phyloP scores from a whole-genome alignment of 225 moss, liverwort and hornwort genomes.

The Antitrichia curtipendula region DNA sequence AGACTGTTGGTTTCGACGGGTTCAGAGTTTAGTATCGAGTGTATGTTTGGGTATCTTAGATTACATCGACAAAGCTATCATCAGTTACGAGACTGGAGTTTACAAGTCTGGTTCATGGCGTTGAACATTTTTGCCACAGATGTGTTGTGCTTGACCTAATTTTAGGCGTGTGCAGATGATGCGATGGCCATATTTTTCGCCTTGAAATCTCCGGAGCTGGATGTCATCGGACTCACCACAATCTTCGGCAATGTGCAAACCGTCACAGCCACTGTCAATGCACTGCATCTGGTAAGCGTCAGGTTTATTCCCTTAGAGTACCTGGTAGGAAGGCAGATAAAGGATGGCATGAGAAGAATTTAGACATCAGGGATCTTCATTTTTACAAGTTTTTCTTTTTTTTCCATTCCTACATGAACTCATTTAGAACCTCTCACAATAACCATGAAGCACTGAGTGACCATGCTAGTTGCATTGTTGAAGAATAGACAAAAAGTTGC shows the following conservation, averaged over 20 bases:
- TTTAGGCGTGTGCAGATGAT: constrained; percentile 49
- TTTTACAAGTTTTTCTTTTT: background rate
- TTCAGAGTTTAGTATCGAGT: background rate
- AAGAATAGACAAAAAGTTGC: background rate
- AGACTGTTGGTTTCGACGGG: background rate
- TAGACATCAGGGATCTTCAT: background rate
- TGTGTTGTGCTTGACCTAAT: background rate
- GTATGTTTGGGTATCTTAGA: background rate
- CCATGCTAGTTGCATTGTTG: background rate
- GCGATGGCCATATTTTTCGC: constrained; percentile 93
- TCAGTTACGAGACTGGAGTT: background rate
- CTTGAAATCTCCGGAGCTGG: constrained; percentile 78
- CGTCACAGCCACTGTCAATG: constrained; percentile 69
- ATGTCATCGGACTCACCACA: constrained; percentile 78
- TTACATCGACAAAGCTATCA: background rate
- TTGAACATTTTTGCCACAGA: background rate
- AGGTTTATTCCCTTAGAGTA: too few relatives aligned
- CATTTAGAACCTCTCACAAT: background rate
- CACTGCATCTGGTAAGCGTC: constrained; percentile 67
- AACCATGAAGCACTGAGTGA: background rate
- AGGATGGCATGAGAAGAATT: background rate
- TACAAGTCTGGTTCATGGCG: background rate
- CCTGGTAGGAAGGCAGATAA: background rate
- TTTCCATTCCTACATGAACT: background rate
- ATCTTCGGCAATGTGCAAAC: constrained; percentile 85